These are phyloP conservation scores for Mortierella sp. DNA, from an alignment of 371 early-diverging fungal genomes.

Conservation along the genomic window DNA sequence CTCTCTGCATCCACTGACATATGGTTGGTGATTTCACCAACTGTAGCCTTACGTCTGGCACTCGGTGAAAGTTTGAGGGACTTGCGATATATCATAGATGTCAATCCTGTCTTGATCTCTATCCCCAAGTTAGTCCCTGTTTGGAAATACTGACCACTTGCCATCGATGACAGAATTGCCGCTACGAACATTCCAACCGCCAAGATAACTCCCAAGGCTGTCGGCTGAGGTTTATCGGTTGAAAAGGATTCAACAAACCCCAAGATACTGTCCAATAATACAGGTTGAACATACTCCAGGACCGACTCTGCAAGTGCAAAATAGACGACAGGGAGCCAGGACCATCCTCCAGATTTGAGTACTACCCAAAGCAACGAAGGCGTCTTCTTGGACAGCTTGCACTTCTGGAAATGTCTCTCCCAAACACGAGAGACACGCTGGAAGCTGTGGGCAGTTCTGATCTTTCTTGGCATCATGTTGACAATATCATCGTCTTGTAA, in stretches of 20 bases:
- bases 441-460: conserved; percentile 19
- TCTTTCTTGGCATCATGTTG: conserved; percentile 36
- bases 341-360: conserved; percentile 33
- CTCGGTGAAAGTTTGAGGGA: conserved; percentile 82
- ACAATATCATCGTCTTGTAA: conserved; percentile 25
- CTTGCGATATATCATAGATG: conserved; percentile 91
- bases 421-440: conserved; percentile 10
- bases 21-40: conserved; percentile 83
- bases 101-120: conserved; percentile 79
- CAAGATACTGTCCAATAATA: conserved; percentile 30
- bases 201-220: conserved; percentile 25
- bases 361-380: conserved; percentile 39
- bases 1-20: conserved; percentile 68
- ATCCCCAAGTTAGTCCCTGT: conserved; percentile 21
- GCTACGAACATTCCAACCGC: conserved; percentile 24
- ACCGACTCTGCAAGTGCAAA: conserved; percentile 13
- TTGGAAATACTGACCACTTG: conserved; percentile 21
- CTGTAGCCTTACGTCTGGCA: conserved; percentile 84
- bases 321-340: conserved; percentile 22
- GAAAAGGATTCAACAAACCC: conserved; percentile 25
- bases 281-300: conserved; percentile 23
- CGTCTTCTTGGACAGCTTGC: conserved; percentile 5
- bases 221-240: conserved; percentile 15
- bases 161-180: conserved; percentile 5
- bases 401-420: conserved; percentile 23